phyloP scores from a whole-genome alignment of 371 early-diverging fungal genomes.

The Mucor piriformis region DNA sequence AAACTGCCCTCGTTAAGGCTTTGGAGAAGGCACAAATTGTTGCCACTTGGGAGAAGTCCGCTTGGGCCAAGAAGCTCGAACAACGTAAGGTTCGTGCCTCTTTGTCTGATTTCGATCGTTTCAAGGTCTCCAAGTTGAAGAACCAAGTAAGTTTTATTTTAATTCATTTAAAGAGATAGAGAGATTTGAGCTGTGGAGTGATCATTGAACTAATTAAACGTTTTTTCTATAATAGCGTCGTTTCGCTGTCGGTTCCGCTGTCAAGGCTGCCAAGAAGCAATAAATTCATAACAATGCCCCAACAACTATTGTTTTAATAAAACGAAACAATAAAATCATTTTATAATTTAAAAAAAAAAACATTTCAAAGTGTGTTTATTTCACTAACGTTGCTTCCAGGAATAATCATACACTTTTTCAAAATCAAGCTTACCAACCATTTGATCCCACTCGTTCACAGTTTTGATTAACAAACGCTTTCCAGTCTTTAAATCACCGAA shows the following conservation, averaged over 20 bases:
- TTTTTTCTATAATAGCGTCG: slow-evolving; percentile 40
- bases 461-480: slow-evolving; percentile 36
- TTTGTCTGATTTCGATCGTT: slow-evolving; percentile 96
- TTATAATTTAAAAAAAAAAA: slow-evolving; percentile 9
- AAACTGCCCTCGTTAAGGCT: slow-evolving; percentile 78
- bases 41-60: slow-evolving; percentile 83
- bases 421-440: slow-evolving; percentile 36
- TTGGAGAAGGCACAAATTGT: slow-evolving; percentile 83
- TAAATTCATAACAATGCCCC: slow-evolving; percentile 15
- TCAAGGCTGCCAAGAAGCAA: slow-evolving; percentile 50
- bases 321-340: slow-evolving; percentile 1
- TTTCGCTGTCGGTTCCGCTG: slow-evolving; percentile 43
- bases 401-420: slow-evolving; percentile 30
- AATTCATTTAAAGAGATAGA: not conserved
- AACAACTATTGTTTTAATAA: slow-evolving; percentile 2
- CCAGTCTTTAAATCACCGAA: slow-evolving; percentile 48
- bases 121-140: slow-evolving; percentile 90
- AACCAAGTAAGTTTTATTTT: slow-evolving; percentile 62
- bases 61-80: slow-evolving; percentile 94
- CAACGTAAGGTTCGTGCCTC: slow-evolving; percentile 77
- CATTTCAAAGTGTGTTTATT: not conserved
- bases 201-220: not conserved
- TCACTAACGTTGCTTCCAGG: slow-evolving; percentile 30
- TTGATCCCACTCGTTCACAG: slow-evolving; percentile 51
- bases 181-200: not conserved